These are phyloP conservation scores for Hsuehochloa calcarea DNA, from an alignment of 176 grass and related monocot species.

Conservation along the genomic window DNA sequence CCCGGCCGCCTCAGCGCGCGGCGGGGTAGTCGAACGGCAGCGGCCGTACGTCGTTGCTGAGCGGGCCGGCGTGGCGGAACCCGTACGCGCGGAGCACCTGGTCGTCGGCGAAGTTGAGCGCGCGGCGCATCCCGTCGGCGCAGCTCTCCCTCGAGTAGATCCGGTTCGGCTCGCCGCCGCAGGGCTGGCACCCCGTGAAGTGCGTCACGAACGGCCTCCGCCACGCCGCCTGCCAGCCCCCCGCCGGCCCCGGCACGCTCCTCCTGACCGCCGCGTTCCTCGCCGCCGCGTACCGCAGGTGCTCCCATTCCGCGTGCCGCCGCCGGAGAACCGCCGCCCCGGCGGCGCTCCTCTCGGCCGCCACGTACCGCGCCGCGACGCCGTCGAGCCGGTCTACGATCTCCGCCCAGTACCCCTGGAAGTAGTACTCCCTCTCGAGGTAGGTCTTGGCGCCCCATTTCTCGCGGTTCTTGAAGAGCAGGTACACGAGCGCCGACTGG, in stretches of 20 bases:
- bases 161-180: constrained; percentile 77
- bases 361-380: constrained; percentile 53
- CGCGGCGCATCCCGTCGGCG: constrained; percentile 67
- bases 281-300: constrained; percentile 33
- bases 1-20: too few species aligned
- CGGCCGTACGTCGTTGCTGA: constrained; percentile 46
- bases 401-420: constrained; percentile 91
- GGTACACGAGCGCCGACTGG: constrained; percentile 80
- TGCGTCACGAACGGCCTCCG: constrained; percentile 80
- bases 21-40: constrained; percentile 69
- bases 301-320: constrained; percentile 56
- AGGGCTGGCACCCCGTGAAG: constrained; percentile 95
- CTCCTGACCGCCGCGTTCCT: constrained; percentile 7
- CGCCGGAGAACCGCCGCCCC: constrained; percentile 26
- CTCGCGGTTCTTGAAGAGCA: too few species aligned
- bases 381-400: constrained; percentile 61
- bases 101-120: constrained; percentile 88
- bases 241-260: constrained; percentile 29
- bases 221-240: constrained; percentile 44
- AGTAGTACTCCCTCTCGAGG: constrained; percentile 44
- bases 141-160: constrained; percentile 63
- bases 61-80: constrained; percentile 50
- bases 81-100: constrained; percentile 79
- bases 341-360: constrained; percentile 44
- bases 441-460: too few species aligned